phyloP scores from a whole-genome alignment of 2,329 filamentous ascomycete species.

The Aspergillus uvarum region DNA sequence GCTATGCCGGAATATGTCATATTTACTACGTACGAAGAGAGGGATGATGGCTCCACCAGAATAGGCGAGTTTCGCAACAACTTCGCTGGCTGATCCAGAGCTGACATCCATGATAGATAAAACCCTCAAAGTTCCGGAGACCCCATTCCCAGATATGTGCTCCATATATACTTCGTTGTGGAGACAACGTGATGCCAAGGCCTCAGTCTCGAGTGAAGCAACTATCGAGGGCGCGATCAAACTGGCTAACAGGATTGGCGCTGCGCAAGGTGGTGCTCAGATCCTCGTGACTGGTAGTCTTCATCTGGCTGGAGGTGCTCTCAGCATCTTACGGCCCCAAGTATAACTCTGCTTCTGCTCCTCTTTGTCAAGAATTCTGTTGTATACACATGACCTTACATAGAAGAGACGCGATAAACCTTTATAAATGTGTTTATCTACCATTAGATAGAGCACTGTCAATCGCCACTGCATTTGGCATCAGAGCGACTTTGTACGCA shows the following conservation, averaged over 20 bases:
- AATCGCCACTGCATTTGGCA: too few species aligned
- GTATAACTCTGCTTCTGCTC: not conserved
- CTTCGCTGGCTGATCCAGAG: not conserved
- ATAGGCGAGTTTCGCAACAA: conserved; percentile 3
- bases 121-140: conserved; percentile 18
- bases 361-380: too few species aligned
- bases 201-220: conserved; percentile 20
- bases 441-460: too few species aligned
- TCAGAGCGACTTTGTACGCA: too few species aligned
- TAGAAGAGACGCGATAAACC: too few species aligned
- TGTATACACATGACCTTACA: too few species aligned
- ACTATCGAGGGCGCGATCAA: conserved; percentile 30
- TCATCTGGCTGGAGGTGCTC: conserved; percentile 27
- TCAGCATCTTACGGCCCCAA: not conserved
- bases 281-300: conserved; percentile 28
- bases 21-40: not conserved
- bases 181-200: too few species aligned
- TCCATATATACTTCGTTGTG: conserved; percentile 16
- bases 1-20: not conserved
- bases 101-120: conserved; percentile 15
- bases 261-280: conserved; percentile 19
- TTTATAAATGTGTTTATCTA: too few species aligned
- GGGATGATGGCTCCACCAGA: conserved; percentile 22
- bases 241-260: conserved; percentile 21
- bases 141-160: conserved; percentile 21